Base-by-base conservation (phyloP, 192 early-diverging fungal genomes). In the Phlyctochytrium planicorne region DNA sequence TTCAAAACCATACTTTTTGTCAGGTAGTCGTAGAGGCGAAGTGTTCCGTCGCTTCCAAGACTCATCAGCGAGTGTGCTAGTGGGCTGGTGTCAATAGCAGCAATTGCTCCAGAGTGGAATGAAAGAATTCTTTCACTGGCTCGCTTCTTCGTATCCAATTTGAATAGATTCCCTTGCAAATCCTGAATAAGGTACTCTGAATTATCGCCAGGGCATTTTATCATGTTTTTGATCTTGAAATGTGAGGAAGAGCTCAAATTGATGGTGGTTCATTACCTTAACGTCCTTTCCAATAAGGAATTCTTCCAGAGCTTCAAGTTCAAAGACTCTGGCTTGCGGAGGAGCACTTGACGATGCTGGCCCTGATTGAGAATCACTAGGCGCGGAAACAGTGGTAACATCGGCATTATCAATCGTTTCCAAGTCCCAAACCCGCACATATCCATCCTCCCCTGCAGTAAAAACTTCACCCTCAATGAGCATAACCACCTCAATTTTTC, bases 391-490 rank as follows among this genome's bases (percentile, higher is more conserved):
- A 6, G 73, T 69, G 6, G 70, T 63, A 1, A 83, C 84, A 65
- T 87, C 83, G 3, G 83, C 85, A 31, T 68, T 78, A 65, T 87
- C 84, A 30, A 87, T 82, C 3, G 79, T 80, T 56, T 87, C 86
- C 29, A 87, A 74, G 61, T 87, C 86, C 86, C 86, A 87, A 3
- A 87, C 70, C 0, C 84, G 71, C 10, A 87, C 68, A 53, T 76
- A 81, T 1, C 84, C 86, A 68, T 87, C 86, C 35, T 87, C 86
- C 14, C 84, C 86, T 1, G 82, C 82, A 0, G 86, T 84, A 29
- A 79, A 72, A 23, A 87, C 62, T 65, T 87, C 86, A 3, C 78
- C 76, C 31, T 87, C 84, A 3, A 72, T 50, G 34, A 84, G 56
- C 25, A 79, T 16, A n/a, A 87, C 67, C 0, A 75, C 73, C 60